Evolutionary conservation across 2,329 filamentous ascomycete genomes (phyloP), one percentile per base, ranked within the genome.

Genomic region (Aspergillus caelatus): DNA sequence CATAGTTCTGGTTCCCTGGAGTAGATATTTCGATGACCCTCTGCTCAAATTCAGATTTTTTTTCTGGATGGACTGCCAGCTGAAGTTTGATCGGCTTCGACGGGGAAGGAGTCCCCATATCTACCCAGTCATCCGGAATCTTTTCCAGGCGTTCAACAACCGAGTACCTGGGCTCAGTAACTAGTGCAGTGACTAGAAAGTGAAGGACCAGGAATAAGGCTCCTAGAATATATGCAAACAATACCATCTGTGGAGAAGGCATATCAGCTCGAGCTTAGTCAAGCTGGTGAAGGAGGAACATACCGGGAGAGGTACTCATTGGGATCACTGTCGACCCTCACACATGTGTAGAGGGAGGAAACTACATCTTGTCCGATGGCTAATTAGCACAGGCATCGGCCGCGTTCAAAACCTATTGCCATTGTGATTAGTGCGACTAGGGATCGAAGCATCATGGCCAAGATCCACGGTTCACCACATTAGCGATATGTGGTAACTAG

Each of bases 11-110:
- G 67, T 88, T 82, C 32, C 80, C 81, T 1, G 89, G 89, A 0
- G 85, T 87, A 0, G 89, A 89, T 34, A 91, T 81, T 48, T 88
- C 84, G 61, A 88, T 80, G 11, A 89, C 81, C 8, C 79, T 82
- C 70, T 86, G 81, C 72, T 90, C 87, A 60, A 91, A 84, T 7
- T 82, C 75, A 3, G 73, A 77, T 43, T 80, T 72, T 52, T 82
- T 82, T 26, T 82, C 81, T 74, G 87, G 80, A 52, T 75, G 75
- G 21, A 86, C 76, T 8, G 82, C 81, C 53, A 87, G 76, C 28
- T 79, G 82, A 57, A 87, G 81, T 4, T 78, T 80, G 58, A 88
- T 74, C 16, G 73, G 62, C 34, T 81, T 80, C 0, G 77, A 73
- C 1, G 77, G 74, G 6, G 68, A 50, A 9, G 79, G 71, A 19